These are phyloP conservation scores for Echinochloa phyllopogon DNA, from an alignment of 176 grass and related monocot species.

Conservation along the genomic window DNA sequence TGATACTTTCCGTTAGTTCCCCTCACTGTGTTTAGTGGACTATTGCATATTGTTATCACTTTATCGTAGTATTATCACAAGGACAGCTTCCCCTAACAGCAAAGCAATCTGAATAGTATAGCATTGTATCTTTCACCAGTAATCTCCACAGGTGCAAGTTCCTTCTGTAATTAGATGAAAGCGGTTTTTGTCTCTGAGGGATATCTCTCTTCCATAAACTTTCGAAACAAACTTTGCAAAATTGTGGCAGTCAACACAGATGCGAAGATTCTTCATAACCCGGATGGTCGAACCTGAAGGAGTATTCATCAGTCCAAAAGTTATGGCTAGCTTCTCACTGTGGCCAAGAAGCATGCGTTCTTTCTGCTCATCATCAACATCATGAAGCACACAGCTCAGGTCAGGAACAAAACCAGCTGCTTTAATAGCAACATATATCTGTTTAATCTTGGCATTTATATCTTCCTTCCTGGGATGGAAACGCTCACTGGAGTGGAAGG, in stretches of 20 bases:
- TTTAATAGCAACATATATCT: slow-evolving; percentile 68
- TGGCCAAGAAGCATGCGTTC: slow-evolving; percentile 71
- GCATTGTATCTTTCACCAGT: slow-evolving; percentile 56
- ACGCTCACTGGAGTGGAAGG: slow-evolving; percentile 59
- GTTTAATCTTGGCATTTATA: slow-evolving; percentile 60
- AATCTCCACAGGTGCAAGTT: slow-evolving; percentile 71
- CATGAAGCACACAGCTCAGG: slow-evolving; percentile 77
- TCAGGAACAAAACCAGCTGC: slow-evolving; percentile 71
- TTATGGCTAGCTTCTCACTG: slow-evolving; percentile 77
- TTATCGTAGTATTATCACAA: background rate
- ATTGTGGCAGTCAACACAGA: slow-evolving; percentile 87
- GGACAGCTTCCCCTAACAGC: background rate
- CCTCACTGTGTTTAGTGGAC: slow-evolving; percentile 8
- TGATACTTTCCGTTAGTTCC: background rate
- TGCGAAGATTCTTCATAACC: slow-evolving; percentile 80
- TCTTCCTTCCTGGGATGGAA: slow-evolving; percentile 69
- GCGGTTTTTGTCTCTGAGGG: slow-evolving; percentile 74
- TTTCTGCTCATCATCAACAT: slow-evolving; percentile 90
- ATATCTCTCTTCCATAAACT: slow-evolving; percentile 63
- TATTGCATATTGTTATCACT: slow-evolving; percentile 10
- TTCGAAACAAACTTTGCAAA: slow-evolving; percentile 80
- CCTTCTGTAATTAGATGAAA: slow-evolving; percentile 65
- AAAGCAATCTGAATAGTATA: slow-evolving; percentile 10
- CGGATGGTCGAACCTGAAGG: slow-evolving; percentile 40
- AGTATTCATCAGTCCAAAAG: slow-evolving; percentile 76